Conservation (phyloP, 2,329 filamentous ascomycete genomes). For the Aspergillus pseudonomiae region DNA sequence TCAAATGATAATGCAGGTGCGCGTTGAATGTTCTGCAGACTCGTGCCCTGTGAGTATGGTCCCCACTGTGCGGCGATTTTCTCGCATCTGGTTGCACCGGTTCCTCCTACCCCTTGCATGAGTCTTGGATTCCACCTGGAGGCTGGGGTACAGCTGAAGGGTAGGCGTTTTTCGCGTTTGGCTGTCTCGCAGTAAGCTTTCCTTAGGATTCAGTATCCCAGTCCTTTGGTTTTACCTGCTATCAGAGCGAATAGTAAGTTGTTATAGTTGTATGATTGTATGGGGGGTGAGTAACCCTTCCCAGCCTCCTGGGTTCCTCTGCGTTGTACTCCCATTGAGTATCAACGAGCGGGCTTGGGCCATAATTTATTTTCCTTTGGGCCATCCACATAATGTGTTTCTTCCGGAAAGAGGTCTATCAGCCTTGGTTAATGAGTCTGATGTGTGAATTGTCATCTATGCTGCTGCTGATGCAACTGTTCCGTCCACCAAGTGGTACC, state of each 20-base stretch:
- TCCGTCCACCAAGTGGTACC: background rate
- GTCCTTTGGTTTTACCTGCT: background rate
- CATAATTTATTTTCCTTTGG: background rate
- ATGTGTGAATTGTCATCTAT: background rate
- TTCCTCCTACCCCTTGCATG: conserved; percentile 2
- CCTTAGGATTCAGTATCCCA: background rate
- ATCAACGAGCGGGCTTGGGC: background rate
- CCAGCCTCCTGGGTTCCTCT: background rate
- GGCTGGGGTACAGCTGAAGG: background rate
- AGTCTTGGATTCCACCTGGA: background rate
- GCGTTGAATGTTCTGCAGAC: conserved; percentile 9
- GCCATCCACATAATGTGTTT: background rate
- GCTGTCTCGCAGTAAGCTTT: background rate
- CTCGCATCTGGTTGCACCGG: conserved; percentile 7
- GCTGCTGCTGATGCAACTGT: conserved; percentile 3
- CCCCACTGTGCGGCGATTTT: conserved; percentile 12
- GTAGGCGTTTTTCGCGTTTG: background rate
- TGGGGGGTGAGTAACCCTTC: background rate
- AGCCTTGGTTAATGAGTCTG: background rate
- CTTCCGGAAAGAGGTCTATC: background rate
- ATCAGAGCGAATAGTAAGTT: background rate
- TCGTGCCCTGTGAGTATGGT: background rate
- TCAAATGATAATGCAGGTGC: conserved; percentile 1
- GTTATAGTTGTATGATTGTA: background rate
- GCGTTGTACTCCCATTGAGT: background rate